These are phyloP conservation scores for Corynespora cassiicola DNA, from an alignment of 2,329 filamentous ascomycete genomes.

Conservation along the genomic window DNA sequence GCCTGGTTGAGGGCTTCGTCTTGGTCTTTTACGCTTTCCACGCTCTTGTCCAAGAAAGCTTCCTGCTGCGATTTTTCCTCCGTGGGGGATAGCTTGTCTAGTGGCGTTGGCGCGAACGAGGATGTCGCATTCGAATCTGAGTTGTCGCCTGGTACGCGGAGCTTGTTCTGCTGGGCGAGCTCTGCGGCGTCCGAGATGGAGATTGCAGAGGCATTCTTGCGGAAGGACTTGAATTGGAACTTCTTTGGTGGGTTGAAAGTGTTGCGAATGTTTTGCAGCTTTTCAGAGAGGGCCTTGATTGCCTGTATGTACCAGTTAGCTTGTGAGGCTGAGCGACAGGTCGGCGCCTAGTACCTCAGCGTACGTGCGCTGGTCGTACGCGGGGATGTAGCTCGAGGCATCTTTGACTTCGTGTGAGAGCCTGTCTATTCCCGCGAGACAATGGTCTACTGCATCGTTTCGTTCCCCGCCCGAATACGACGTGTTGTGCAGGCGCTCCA, in stretches of 20 bases:
- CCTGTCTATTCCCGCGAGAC: constrained; percentile 78
- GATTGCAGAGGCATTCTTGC: constrained; percentile 61
- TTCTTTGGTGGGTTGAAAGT: constrained; percentile 72
- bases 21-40: constrained; percentile 9
- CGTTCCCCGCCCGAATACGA: constrained; percentile 74
- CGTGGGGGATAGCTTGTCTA: constrained; percentile 39
- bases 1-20: no score
- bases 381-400: constrained; percentile 79
- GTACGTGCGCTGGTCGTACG: constrained; percentile 89
- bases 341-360: constrained; percentile 65
- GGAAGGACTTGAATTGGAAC: constrained; percentile 77
- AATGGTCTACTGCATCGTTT: constrained; percentile 79
- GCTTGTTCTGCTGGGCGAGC: constrained; percentile 56
- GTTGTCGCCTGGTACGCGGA: constrained; percentile 49
- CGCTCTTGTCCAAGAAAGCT: constrained; percentile 14
- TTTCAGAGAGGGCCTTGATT: constrained; percentile 81
- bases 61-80: constrained; percentile 41
- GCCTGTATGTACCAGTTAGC: constrained; percentile 57
- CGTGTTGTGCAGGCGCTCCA: constrained; percentile 70
- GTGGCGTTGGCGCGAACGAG: constrained; percentile 49
- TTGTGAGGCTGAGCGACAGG: not conserved
- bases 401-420: constrained; percentile 87
- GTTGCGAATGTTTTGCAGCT: constrained; percentile 73
- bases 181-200: constrained; percentile 64
- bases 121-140: constrained; percentile 49